These are phyloP conservation scores for Gymnopus androsaceus DNA, from an alignment of 1,284 basidiomycete species.

Conservation along the genomic window DNA sequence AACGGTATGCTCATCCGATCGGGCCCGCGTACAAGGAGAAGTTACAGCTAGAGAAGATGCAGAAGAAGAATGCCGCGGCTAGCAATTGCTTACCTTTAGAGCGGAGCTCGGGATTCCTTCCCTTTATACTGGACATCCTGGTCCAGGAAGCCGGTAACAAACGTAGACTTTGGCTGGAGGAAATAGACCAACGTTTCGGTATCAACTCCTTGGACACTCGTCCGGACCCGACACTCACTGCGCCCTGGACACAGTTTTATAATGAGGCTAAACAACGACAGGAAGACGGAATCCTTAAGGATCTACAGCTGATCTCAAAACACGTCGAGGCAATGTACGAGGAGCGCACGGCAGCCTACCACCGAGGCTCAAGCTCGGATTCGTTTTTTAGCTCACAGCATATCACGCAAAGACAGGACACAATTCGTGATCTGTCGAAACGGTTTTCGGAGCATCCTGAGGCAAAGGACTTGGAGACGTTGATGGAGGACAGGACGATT, in stretches of 20 bases:
- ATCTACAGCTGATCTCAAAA: background rate
- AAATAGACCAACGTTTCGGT: constrained; percentile 17
- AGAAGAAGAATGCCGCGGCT: background rate
- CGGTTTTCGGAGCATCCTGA: constrained; percentile 28
- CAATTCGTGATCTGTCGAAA: constrained; percentile 36
- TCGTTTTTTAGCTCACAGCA: constrained; percentile 35
- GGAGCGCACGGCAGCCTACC: background rate
- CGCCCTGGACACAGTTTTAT: constrained; percentile 18
- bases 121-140: constrained; percentile 24
- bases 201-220: background rate
- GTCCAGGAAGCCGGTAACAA: background rate
- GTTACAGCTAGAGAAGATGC: too few species aligned
- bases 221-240: constrained; percentile 1
- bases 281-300: background rate
- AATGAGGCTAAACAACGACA: background rate
- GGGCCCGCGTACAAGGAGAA: too few species aligned
- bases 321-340: constrained; percentile 1
- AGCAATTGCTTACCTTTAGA: background rate
- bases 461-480: background rate
- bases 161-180: constrained; percentile 11
- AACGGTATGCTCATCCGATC: too few species aligned
- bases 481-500: constrained; percentile 7
- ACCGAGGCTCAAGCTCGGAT: background rate
- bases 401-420: constrained; percentile 42
- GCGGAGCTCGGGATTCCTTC: background rate